Conservation (phyloP, 2,329 filamentous ascomycete species). For the Penicillium sp. region DNA sequence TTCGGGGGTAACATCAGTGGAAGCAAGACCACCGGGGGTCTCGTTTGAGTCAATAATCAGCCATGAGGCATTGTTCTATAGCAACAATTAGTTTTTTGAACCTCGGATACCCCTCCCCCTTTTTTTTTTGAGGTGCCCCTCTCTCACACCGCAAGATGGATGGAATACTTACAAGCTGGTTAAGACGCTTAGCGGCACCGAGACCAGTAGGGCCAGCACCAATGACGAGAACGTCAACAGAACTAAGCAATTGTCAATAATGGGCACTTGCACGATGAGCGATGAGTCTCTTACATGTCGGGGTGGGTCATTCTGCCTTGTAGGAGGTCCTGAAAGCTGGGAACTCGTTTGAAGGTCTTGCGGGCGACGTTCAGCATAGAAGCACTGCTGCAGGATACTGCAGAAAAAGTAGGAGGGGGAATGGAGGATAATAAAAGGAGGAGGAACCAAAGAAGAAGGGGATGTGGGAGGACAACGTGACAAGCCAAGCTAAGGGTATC, state of each 20-base stretch:
- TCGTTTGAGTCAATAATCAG: constrained; percentile 91
- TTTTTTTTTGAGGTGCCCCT: constrained; percentile 12
- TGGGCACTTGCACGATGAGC: not conserved
- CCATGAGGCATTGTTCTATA: constrained; percentile 88
- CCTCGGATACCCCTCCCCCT: constrained; percentile 22
- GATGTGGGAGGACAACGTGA: constrained; percentile 24
- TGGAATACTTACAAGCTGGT: constrained; percentile 76
- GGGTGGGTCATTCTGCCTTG: constrained; percentile 51
- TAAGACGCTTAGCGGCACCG: constrained; percentile 94
- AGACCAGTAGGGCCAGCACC: constrained; percentile 96
- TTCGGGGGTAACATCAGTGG: constrained; percentile 91
- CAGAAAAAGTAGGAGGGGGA: constrained; percentile 21
- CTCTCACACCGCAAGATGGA: constrained; percentile 5
- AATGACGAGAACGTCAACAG: constrained; percentile 96
- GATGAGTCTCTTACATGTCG: constrained; percentile 41
- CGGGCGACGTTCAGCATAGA: constrained; percentile 48
- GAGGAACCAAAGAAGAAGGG: constrained; percentile 20
- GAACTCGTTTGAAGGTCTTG: constrained; percentile 46
- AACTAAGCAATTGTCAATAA: constrained; percentile 53
- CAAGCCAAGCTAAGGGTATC: constrained; percentile 25
- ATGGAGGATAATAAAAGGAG: constrained; percentile 21
- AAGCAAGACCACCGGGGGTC: constrained; percentile 91
- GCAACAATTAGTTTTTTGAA: constrained; percentile 25
- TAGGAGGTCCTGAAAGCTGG: constrained; percentile 49
- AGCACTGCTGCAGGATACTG: constrained; percentile 35